phyloP scores from a whole-genome alignment of 176 grass and related monocot species.

The Hyparrhenia diplandra region DNA sequence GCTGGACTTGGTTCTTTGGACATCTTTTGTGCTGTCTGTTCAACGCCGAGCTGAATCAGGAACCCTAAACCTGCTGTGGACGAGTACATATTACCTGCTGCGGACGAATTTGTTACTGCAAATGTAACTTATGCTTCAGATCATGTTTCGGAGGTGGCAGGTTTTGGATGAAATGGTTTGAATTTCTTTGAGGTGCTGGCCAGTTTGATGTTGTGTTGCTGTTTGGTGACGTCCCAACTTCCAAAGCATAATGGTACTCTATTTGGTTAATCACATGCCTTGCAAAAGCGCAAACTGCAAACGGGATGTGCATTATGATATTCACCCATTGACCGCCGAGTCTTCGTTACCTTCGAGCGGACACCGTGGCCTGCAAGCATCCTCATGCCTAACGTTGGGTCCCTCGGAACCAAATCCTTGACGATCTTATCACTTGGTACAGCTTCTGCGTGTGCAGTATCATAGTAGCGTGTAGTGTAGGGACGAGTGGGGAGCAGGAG shows the following conservation, averaged over 20 bases:
- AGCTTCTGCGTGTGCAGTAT: background rate
- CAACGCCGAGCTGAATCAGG: conserved; percentile 7
- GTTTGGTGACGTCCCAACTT: background rate
- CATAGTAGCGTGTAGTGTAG: no score
- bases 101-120: background rate
- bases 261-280: background rate
- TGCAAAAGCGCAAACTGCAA: background rate
- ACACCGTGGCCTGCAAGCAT: background rate
- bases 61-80: no score
- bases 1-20: no score
- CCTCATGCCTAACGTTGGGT: background rate
- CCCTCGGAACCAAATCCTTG: background rate
- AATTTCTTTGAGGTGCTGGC: background rate
- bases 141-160: background rate
- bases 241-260: background rate
- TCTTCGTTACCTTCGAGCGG: background rate
- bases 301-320: no score
- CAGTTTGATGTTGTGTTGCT: background rate
- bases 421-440: background rate
- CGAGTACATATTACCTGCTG: background rate
- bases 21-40: background rate
- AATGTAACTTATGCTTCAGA: no score
- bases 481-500: background rate
- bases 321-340: background rate
- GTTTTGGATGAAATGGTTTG: background rate